These are phyloP conservation scores for Paracoccidioides brasiliensis DNA, from an alignment of 2,329 filamentous ascomycete species.

Conservation along the genomic window DNA sequence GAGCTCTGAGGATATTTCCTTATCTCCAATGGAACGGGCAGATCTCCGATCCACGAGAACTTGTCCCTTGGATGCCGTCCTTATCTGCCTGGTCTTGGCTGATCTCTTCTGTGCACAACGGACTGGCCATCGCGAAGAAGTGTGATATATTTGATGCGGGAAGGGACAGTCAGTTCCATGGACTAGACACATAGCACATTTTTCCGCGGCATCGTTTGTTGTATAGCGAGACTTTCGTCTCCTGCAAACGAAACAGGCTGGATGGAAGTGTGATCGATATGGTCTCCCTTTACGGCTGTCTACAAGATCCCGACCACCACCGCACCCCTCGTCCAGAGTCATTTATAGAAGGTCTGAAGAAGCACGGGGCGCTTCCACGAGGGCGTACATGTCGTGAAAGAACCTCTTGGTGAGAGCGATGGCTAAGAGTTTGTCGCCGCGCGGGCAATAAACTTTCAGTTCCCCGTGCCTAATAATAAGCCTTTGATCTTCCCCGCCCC, in stretches of 20 bases:
- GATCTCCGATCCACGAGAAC: neutral
- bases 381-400: too few relatives aligned
- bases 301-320: neutral
- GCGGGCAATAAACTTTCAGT: neutral
- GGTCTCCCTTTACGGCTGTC: constrained; percentile 23
- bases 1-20: neutral
- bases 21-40: neutral
- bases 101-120: neutral
- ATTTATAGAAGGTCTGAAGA: neutral
- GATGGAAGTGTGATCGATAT: constrained; percentile 42
- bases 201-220: constrained; percentile 29
- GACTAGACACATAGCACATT: constrained; percentile 40
- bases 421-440: neutral
- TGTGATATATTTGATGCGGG: constrained; percentile 16
- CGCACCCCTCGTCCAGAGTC: neutral
- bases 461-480: constrained; percentile 1
- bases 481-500: too few relatives aligned
- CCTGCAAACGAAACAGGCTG: constrained; percentile 41
- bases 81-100: neutral
- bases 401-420: neutral
- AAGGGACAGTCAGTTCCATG: constrained; percentile 39
- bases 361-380: neutral
- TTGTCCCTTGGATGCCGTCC: neutral
- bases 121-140: neutral
- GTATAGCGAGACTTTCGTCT: constrained; percentile 43